phyloP scores from a whole-genome alignment of 352 stramenopile genomes.

The Phytophthora ramorum region DNA sequence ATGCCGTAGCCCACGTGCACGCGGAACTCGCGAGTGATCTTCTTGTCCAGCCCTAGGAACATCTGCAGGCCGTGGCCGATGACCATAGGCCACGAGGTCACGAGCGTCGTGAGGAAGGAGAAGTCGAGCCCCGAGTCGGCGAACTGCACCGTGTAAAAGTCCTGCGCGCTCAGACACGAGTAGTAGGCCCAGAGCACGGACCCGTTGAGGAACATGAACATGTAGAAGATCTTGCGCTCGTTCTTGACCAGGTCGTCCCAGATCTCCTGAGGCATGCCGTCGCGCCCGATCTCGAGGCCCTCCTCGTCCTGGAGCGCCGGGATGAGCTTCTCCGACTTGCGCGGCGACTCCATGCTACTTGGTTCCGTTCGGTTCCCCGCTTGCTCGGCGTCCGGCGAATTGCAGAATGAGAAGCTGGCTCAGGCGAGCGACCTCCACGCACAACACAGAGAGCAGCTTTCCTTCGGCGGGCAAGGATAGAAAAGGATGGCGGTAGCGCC shows the following conservation, averaged over 20 bases:
- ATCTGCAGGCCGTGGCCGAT: conserved; percentile 53
- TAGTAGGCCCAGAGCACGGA: conserved; percentile 73
- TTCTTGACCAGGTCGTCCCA: conserved; percentile 54
- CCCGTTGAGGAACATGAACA: conserved; percentile 67
- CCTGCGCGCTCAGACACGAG: conserved; percentile 64
- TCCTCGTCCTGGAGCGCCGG: conserved; percentile 13
- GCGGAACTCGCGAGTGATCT: conserved; percentile 18
- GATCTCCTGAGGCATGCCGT: conserved; percentile 57
- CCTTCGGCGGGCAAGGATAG: conserved; percentile 11
- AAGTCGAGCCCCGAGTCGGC: conserved; percentile 52
- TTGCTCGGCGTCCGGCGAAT: background rate
- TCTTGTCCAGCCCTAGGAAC: conserved; percentile 53
- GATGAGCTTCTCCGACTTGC: conserved; percentile 45
- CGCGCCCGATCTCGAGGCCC: conserved; percentile 23
- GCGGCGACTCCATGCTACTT: conserved; percentile 19
- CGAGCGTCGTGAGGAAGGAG: conserved; percentile 59
- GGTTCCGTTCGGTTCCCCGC: background rate
- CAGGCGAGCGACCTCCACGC: background rate
- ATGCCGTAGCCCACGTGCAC: conserved; percentile 50
- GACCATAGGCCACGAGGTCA: conserved; percentile 57
- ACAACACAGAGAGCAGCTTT: background rate
- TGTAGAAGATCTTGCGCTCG: conserved; percentile 53
- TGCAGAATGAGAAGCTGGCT: conserved; percentile 17
- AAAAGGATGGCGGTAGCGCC: conserved; percentile 14
- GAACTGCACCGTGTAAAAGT: conserved; percentile 59